Base-by-base conservation (phyloP, 495 filamentous ascomycete species). In the Amniculicola lignicola region DNA sequence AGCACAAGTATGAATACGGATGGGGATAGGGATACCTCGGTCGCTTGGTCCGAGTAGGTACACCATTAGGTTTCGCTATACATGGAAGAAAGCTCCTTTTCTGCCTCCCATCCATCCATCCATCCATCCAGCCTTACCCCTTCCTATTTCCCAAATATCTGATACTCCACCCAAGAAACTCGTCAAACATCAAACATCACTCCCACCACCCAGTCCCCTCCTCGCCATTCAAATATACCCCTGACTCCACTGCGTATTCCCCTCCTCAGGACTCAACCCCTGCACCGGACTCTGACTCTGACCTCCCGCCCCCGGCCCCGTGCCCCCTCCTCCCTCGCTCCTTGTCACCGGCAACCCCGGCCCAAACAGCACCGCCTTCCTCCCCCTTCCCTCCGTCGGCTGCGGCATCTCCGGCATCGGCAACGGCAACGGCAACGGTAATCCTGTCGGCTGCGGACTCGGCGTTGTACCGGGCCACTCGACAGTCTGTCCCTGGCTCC, bases 311-410 rank as follows among this genome's bases (percentile, higher is more conserved):
- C 51, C 58, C 39, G 24, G 51, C 1, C 55, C 37, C 19, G 31
- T 2, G 1, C 51, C 58, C 44, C 56, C 51, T 45, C 58, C 44
- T 1, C 51, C 36, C 23, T 51, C 43, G 27, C 58, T 51, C 24
- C 37, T 51, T 3, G 18, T 56, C 27, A n/a, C 28, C 29, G 54
- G 56, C 23, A 61, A n/a, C 15, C 57, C 57, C 15, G 58, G 51
- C 19, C 51, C 58, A 46, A 31, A 56, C 1, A 61, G 27, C 19
- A 39, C 1, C 2, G 58, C 58, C 44, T 61, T 51, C 51, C 58
- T 50, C 2, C 51, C 36, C 23, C 58, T 49, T 29, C 58, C 58
- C 24, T 43, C 58, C 3, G 18, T 56, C 27, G 58, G 58, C 58
- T 55, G 43, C 24, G 58, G 58, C 51, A 61, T 50, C 23, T 50